phyloP scores from a whole-genome alignment of 1,139 yeast species.

The Williopsis jadinii region DNA sequence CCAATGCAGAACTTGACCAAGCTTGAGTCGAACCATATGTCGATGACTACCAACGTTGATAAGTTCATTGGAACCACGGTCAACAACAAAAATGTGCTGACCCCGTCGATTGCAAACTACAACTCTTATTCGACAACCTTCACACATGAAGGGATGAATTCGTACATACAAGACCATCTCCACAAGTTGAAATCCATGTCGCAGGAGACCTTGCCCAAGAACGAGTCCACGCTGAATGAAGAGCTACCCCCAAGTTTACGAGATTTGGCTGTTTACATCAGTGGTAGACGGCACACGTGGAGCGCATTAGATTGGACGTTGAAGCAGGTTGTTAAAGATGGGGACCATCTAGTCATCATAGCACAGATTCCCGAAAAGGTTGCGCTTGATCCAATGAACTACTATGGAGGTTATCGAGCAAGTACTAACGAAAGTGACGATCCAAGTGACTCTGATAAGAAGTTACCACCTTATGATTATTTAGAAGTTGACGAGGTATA shows the following conservation, averaged over 20 bases:
- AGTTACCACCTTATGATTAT: constrained; percentile 8
- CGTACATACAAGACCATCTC: not conserved
- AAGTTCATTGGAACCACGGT: constrained; percentile 12
- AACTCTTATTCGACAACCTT: constrained; percentile 13
- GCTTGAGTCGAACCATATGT: constrained; percentile 3
- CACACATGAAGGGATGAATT: constrained; percentile 10
- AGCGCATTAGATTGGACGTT: constrained; percentile 64
- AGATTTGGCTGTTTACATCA: constrained; percentile 50
- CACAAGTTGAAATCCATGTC: not conserved
- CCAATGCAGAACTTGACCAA: constrained; percentile 8
- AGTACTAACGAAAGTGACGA: constrained; percentile 3
- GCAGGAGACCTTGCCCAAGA: not conserved
- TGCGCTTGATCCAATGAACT: constrained; percentile 6
- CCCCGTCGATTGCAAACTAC: constrained; percentile 9
- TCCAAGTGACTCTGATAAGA: constrained; percentile 1
- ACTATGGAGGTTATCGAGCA: not conserved
- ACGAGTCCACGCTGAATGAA: not conserved
- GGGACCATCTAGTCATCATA: constrained; percentile 54
- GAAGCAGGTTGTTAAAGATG: constrained; percentile 44
- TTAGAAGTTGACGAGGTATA: constrained; percentile 11
- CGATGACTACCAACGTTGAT: constrained; percentile 13
- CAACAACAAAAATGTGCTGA: constrained; percentile 10
- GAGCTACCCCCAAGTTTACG: constrained; percentile 25
- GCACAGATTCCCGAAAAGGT: constrained; percentile 28
- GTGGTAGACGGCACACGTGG: constrained; percentile 65